Conservation (phyloP, 257 asterid genomes). For the Solanum tacnaense region DNA sequence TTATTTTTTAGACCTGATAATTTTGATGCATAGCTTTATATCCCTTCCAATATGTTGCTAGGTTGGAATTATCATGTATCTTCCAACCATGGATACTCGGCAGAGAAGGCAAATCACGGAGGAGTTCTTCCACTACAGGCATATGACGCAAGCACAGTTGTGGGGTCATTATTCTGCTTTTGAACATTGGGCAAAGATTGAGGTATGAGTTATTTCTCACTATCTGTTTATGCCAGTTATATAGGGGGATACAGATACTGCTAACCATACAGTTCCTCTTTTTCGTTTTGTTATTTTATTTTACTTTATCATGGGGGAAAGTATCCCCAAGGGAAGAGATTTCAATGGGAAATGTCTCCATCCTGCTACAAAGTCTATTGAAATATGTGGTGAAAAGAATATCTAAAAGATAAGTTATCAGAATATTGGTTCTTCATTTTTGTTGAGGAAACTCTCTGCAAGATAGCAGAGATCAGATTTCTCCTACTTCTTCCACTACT, state of each 20-base stretch:
- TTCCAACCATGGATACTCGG: constrained; percentile 82
- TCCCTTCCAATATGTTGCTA: constrained; percentile 13
- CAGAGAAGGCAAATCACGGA: constrained; percentile 81
- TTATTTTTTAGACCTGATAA: neutral
- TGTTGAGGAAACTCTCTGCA: neutral
- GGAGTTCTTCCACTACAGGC: constrained; percentile 81
- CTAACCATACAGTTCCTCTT: neutral
- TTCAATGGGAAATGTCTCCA: neutral
- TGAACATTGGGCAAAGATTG: constrained; percentile 98
- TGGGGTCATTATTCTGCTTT: constrained; percentile 82
- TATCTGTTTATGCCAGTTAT: neutral
- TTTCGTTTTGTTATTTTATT: neutral
- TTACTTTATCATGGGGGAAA: neutral
- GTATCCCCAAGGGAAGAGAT: neutral
- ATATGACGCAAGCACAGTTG: constrained; percentile 46
- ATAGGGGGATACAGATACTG: neutral
- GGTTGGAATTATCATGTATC: constrained; percentile 99
- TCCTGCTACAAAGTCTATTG: neutral
- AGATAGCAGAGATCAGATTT: neutral
- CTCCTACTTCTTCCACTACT: neutral
- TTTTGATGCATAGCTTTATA: neutral
- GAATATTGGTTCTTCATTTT: neutral
- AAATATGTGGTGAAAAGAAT: neutral
- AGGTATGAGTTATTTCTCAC: constrained; percentile 33
- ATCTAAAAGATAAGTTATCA: neutral